Conservation (phyloP, 148 eudicot species). For the Chenopodium quinoa region DNA sequence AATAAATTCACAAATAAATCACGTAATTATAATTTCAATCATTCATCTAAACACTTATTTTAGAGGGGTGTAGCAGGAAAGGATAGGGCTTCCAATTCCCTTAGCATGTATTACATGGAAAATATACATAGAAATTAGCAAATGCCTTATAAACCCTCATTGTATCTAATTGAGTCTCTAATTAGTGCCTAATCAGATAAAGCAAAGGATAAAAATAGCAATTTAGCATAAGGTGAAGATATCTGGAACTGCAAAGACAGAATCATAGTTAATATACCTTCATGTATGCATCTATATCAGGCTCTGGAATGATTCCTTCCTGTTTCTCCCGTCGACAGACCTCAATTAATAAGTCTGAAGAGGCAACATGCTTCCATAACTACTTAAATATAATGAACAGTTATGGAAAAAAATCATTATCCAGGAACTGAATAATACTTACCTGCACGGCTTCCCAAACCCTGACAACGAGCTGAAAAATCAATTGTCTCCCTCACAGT, state of each 20-base stretch:
- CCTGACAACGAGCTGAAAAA: constrained; percentile 79
- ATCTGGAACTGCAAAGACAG: not conserved
- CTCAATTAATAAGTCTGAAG: constrained; percentile 51
- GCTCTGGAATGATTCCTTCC: constrained; percentile 73
- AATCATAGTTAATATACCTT: constrained; percentile 45
- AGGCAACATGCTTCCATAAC: not conserved
- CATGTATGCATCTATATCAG: constrained; percentile 72
- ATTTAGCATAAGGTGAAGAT: not conserved
- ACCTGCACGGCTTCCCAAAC: constrained; percentile 78
- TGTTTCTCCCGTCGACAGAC: constrained; percentile 74
- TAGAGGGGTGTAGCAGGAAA: not conserved
- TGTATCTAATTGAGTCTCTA: not conserved
- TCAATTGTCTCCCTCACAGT: constrained; percentile 77
- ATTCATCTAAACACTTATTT: not conserved
- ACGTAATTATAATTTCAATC: not conserved
- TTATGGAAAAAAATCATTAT: not conserved
- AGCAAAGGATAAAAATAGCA: not conserved
- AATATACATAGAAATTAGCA: not conserved
- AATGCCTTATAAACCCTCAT: not conserved
- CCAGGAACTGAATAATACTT: not conserved
- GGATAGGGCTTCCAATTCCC: not conserved
- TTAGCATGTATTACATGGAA: no score
- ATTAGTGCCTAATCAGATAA: not conserved
- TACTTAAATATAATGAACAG: not conserved
- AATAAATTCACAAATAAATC: no score